Conservation (phyloP, 768 basidiomycete species). For the Gautieria morchelliformis region DNA sequence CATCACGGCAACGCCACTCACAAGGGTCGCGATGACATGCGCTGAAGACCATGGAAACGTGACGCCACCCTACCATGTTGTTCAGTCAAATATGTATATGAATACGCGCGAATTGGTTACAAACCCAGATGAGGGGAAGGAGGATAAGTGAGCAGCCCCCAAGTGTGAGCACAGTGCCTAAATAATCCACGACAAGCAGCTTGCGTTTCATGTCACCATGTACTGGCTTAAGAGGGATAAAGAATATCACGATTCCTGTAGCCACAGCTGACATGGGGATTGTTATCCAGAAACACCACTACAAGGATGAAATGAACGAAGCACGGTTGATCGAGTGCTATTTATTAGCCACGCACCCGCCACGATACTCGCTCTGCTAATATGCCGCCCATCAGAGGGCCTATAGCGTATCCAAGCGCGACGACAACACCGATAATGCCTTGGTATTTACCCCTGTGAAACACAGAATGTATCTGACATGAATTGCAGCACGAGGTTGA, state of each 20-base stretch:
- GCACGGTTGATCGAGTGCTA: neutral
- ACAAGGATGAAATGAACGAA: neutral
- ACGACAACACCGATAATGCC: conserved; percentile 58
- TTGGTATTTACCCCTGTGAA: conserved; percentile 60
- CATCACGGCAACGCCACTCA: conserved; percentile 45
- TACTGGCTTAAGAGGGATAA: conserved; percentile 63
- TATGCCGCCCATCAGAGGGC: conserved; percentile 60
- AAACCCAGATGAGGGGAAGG: conserved; percentile 64
- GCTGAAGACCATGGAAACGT: conserved; percentile 67
- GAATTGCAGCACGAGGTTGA: neutral
- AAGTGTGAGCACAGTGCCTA: conserved; percentile 50
- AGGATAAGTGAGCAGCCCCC: conserved; percentile 53
- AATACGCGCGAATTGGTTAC: conserved; percentile 10
- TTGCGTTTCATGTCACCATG: conserved; percentile 54
- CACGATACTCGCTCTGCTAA: conserved; percentile 53
- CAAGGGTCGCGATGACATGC: conserved; percentile 49
- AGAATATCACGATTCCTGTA: conserved; percentile 45
- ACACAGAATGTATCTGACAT: too few species aligned
- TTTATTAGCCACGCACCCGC: conserved; percentile 33
- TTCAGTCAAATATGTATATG: neutral
- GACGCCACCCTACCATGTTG: conserved; percentile 46
- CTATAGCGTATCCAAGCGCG: conserved; percentile 54
- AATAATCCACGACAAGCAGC: conserved; percentile 53
- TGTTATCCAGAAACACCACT: conserved; percentile 75
- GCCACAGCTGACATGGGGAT: conserved; percentile 48